phyloP scores from a whole-genome alignment of 306 rosid species.

The Casuarina cunninghamiana region DNA sequence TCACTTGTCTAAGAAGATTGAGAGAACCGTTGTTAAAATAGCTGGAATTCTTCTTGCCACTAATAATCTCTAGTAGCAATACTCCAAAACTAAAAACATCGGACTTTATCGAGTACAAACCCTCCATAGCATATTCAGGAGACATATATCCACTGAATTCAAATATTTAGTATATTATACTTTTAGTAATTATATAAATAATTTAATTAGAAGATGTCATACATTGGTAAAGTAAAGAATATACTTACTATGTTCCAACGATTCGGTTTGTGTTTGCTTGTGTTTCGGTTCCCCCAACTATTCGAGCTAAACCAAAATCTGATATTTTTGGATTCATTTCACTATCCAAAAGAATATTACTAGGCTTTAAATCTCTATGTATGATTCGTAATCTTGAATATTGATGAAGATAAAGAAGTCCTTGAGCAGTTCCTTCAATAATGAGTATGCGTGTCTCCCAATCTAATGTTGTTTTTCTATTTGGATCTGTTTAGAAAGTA shows the following conservation, averaged over 20 bases:
- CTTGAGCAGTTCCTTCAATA: background rate
- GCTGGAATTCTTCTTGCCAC: no score
- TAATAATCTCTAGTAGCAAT: background rate
- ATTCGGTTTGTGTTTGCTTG: background rate
- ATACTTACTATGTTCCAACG: background rate
- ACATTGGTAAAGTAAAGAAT: background rate
- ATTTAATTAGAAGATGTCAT: background rate
- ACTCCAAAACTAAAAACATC: background rate
- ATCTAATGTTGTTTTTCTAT: background rate
- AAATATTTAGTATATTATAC: background rate
- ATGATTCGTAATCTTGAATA: background rate
- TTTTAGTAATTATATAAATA: no score
- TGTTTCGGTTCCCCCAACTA: background rate
- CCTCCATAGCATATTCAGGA: background rate
- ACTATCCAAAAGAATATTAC: background rate
- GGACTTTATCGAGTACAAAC: background rate
- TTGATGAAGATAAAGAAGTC: slow-evolving; percentile 1
- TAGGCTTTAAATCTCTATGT: background rate
- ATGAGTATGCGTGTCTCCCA: background rate
- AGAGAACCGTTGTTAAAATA: no score
- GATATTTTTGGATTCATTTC: background rate
- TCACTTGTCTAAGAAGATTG: no score
- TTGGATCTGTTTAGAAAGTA: background rate
- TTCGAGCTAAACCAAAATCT: slow-evolving; percentile 3
- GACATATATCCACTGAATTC: background rate